Evolutionary conservation across 1,284 basidiomycete genomes (phyloP), one percentile per base, ranked within the genome.

Genomic region (Exobasidium cylindrosporum): DNA sequence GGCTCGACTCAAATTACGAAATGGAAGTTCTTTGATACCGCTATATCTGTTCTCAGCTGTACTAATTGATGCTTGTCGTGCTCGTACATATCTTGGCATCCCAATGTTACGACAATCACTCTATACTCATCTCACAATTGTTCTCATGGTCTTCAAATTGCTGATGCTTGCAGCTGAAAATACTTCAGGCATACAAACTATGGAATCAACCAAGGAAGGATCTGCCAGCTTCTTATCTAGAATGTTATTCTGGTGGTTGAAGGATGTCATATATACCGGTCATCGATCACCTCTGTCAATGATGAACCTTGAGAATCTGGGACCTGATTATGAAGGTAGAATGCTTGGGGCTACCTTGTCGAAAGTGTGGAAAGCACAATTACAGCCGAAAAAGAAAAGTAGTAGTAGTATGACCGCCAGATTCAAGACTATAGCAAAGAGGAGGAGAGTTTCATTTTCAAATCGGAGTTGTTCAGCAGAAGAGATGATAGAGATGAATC

Each of bases 231-330:
- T 73, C 63, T 58, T 71, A 43, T 71, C 69, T 17, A 60, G 63
- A 10, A 61, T 73, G 29, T 32, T 66, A 44, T 73, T 73, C 57
- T n/a, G 61, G n/a, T 73, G 70, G 70, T 64, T 69, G 11, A 30
- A 66, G 24, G 66, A 69, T 5, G 35, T 70, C n/a, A 54, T 73
- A 17, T 72, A 60, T 58, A 59, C 17, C 3, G 70, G 70, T 28
- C 65, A 40, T 60, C 64, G 62, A 28, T 52, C 35, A 21, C 69
- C 69, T 1, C 60, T 73, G 23, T 49, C 63, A 28, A 57, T 72
- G 55, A 47, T 61, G 1, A 65, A 72, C 26, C 61, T 73, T 28
- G 69, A 73, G 35, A 23, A 49, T 3, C 64, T 73, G 43, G 65
- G 64, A 31, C 53, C 64, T 11, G 59, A 69, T 13, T 73, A 54